Evolutionary conservation across 163 green algal species (phyloP).

Genomic region (Chlamydomonas reinhardtii): DNA sequence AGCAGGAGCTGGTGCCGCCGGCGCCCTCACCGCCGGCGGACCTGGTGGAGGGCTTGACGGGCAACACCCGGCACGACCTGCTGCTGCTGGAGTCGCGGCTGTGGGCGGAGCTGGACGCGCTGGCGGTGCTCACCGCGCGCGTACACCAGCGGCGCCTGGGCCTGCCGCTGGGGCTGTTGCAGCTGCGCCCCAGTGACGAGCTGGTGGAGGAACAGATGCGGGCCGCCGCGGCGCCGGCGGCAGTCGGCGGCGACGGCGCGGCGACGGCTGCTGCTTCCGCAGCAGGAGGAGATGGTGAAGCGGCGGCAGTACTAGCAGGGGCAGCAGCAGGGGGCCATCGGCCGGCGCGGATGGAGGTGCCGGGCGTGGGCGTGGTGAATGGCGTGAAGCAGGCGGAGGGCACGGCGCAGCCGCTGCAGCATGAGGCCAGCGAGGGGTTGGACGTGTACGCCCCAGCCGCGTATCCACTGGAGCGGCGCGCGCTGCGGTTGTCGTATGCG

Average conservation of each 20-base stretch:
- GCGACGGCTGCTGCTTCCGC: not conserved
- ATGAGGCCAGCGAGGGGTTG: constrained; percentile 51
- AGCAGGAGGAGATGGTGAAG: no score
- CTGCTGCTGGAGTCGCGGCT: constrained; percentile 50
- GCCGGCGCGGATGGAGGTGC: no score
- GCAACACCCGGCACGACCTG: constrained; percentile 39
- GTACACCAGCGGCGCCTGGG: constrained; percentile 22
- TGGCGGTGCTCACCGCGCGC: constrained; percentile 34
- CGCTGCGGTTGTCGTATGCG: constrained; percentile 44
- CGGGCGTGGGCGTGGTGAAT: no score
- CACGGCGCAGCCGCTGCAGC: constrained; percentile 20
- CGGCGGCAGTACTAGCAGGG: no score
- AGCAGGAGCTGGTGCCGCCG: not conserved
- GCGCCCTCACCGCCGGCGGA: not conserved
- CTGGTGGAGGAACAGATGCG: constrained; percentile 4
- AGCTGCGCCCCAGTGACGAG: constrained; percentile 50
- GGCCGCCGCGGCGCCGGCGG: not conserved
- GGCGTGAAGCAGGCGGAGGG: not conserved
- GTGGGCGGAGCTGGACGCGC: constrained; percentile 53
- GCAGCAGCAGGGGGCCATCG: no score
- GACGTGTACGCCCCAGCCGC: constrained; percentile 48
- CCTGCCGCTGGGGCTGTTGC: constrained; percentile 55
- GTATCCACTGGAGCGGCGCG: constrained; percentile 49
- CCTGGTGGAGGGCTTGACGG: not conserved
- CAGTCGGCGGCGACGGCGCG: not conserved